Evolutionary conservation across 306 rosid genomes (phyloP), one percentile per base, ranked within the genome.

Genomic region (Acacia confusa): DNA sequence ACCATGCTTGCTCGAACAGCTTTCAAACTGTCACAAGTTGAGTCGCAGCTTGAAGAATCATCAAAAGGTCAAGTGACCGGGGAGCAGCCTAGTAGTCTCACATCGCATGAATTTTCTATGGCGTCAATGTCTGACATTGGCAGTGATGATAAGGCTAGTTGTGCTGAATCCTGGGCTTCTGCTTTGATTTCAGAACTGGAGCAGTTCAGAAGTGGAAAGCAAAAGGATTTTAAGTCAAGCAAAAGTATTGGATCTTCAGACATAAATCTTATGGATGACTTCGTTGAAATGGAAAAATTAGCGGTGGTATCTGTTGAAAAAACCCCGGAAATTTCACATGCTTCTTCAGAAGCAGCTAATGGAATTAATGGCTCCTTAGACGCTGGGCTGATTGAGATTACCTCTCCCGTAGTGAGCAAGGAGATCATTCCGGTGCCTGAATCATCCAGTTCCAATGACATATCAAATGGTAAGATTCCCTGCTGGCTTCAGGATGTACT

Each of bases 221-320:
- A 68, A 57, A 91, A 87, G 69, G 85, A 75, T 14, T 69, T 82
- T 5, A 47, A 55, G n/a, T 34, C 85, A 12, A 80, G 81, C 77
- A 88, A 79, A 84, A 72, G 64, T 24, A 85, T 84, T 17, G 88
- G 87, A 76, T 76, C 79, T 52, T 76, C 84, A 7, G 94, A 89
- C 76, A 80, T 91, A 28, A 86, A 81, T 70, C 88, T 91, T 80
- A 88, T 91, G 92, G 94, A 91, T 70, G 94, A 91, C 79, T 91
- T 91, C 74, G 88, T 82, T 84, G 94, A 91, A 84, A 91, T 89
- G 94, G 94, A 91, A 81, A 91, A 88, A 75, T 72, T 91, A 61
- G 92, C 94, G 17, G 82, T 91, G 52, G 92, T 80, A 71, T 82
- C 91, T 78, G 86, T 82, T 34, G 88, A 88, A 45, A 88, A 82